Evolutionary conservation across 352 stramenopile species (phyloP).

Genomic region (Vaucheria bursata): DNA sequence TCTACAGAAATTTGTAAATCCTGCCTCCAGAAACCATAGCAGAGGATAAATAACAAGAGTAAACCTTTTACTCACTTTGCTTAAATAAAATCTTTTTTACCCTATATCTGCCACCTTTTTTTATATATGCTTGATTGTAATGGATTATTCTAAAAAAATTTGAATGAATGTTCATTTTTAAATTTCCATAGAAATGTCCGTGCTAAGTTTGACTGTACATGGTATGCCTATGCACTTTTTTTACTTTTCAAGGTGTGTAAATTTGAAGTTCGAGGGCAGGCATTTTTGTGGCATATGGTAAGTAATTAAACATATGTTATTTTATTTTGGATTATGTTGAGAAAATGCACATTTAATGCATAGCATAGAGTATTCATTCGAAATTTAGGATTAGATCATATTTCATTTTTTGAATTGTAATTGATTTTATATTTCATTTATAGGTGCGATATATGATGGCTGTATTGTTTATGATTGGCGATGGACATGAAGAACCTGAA

Average conservation of each 20-base stretch:
- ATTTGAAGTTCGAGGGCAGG: slow-evolving; percentile 62
- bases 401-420: not conserved
- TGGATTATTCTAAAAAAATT: too few relatives aligned
- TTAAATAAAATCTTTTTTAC: too few relatives aligned
- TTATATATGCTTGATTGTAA: too few relatives aligned
- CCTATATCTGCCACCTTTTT: too few relatives aligned
- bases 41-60: too few relatives aligned
- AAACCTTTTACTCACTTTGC: too few relatives aligned
- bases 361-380: not conserved
- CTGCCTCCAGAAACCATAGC: too few relatives aligned
- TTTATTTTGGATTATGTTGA: not conserved
- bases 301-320: not conserved
- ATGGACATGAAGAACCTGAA: slow-evolving; percentile 71
- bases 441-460: slow-evolving; percentile 88
- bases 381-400: not conserved
- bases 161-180: too few relatives aligned
- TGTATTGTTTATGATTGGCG: slow-evolving; percentile 89
- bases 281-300: slow-evolving; percentile 97
- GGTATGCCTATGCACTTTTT: too few relatives aligned
- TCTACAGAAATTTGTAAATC: too few relatives aligned
- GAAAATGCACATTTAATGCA: not conserved
- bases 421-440: not conserved
- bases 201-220: too few relatives aligned
- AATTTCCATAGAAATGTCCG: too few relatives aligned
- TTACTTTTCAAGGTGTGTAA: slow-evolving; percentile 32